Base-by-base conservation (phyloP, 352 stramenopile species). In the Globisporangium nagaii region DNA sequence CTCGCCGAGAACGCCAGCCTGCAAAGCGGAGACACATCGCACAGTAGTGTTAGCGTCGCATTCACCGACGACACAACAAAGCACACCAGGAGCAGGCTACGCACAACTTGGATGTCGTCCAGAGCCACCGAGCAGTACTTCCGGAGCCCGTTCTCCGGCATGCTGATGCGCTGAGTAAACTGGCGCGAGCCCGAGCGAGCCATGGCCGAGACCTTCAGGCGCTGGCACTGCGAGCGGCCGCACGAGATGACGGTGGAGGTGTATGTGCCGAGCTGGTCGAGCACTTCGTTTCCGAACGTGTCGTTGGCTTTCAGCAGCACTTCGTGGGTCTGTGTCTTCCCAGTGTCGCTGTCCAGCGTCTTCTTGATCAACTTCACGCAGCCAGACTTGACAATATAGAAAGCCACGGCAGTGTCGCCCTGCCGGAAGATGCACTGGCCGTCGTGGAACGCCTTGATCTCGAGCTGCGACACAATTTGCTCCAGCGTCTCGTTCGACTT, bases 1-100 rank as follows among this genome's bases (percentile, higher is more conserved):
- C 64, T 98, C 89, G 50, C 96, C 96, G 3, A 99, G 69, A 5
- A 97, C 93, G 22, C 85, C 76, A 28, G 87, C 79, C 79, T 88
- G 40, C 28, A 20, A 35, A 37, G 19, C 3, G n/a, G n/a, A n/a
- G n/a, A n/a, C n/a, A 31, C 2, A 25, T 30, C 2, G 24, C 12
- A 5, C n/a, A 41, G 11, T 12, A 20, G 13, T 13, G 27, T 49
- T 31, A 32, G 17, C 17, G 30, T 37, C 24, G n/a, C 19, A 24
- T 15, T 10, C 8, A 7, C 2, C 12, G 24, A 9, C 2, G 7
- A 32, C 1, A 51, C 3, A 24, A 10, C 32, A 20, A 10, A 3
- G 15, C 8, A 41, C 0, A 10, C 20, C 7, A 31, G 17, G 1
- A 32, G 24, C 32, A 3, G 2, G n/a, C 10, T 22, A 53, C 57